Base-by-base conservation (phyloP, 306 rosid genomes). In the Quercus engelmannii region DNA sequence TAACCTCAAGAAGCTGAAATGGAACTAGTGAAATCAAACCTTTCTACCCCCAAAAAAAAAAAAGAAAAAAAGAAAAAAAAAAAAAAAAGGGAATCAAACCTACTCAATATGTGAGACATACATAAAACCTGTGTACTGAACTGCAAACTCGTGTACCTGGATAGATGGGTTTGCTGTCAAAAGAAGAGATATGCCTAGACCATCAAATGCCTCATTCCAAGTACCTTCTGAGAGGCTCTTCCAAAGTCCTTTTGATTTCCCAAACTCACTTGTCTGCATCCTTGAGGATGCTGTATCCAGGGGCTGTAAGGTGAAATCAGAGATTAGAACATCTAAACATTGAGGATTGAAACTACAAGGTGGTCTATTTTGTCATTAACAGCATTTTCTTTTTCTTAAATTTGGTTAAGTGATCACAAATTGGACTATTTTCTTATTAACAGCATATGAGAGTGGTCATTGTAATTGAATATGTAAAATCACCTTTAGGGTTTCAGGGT, bases 261-360 rank as follows among this genome's bases (percentile, higher is more conserved):
- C 99, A 81, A 94, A 94, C 75, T 92, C 92, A 76, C 99, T 92
- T 74, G 99, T 92, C 86, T 94, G 98, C 97, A 94, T 94, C 91
- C 83, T 86, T 26, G 99, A 91, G 78, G 99, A 86, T 78, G 92
- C 95, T 23, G 97, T 89, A 84, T 94, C 99, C 85, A 94, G 83
- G 69, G 99, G 99, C 99, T 92, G 91, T 35, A 74, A 69, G 79
- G 69, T 62, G 83, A 71, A 82, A 73, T 33, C 43, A 79, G 64
- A 88, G 38, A 31, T 72, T 72, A 81, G 71, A 69, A 82, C n/a
- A 64, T 71, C 71, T 8, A 54, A 41, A 43, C 51, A 69, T 55
- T 30, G 35, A 70, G 61, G 49, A 71, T 33, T 71, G 31, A 59
- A 51, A 54, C 72, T 35, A 19, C 52, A 35, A 38, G 8, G 1